Evolutionary conservation across 768 basidiomycete species (phyloP).

Genomic region (Clavaria fumosa): DNA sequence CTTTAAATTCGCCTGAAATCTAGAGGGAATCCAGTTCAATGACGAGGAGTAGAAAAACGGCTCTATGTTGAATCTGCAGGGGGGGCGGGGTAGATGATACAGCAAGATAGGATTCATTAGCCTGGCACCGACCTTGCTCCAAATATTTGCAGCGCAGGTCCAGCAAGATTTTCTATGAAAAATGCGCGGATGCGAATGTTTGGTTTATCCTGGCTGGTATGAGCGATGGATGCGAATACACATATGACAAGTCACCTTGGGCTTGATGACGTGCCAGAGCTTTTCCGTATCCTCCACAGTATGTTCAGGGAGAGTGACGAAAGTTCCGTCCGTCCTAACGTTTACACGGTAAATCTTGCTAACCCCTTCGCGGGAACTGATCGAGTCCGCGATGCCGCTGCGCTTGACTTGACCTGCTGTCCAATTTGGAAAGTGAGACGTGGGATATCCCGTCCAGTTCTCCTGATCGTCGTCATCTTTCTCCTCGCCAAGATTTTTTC

Average conservation of each 20-base stretch:
- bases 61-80: slow-evolving; percentile 24
- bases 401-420: slow-evolving; percentile 20
- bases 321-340: slow-evolving; percentile 4
- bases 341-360: slow-evolving; percentile 7
- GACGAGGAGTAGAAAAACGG: slow-evolving; percentile 32
- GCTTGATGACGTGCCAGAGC: slow-evolving; percentile 18
- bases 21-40: slow-evolving; percentile 26
- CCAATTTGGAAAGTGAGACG: slow-evolving; percentile 28
- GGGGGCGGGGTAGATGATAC: background rate
- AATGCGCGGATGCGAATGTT: slow-evolving; percentile 18
- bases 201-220: slow-evolving; percentile 11
- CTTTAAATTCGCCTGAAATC: slow-evolving; percentile 23
- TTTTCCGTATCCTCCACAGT: no score
- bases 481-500: slow-evolving; percentile 7
- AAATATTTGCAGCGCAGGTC: slow-evolving; percentile 20
- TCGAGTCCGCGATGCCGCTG: slow-evolving; percentile 18
- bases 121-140: slow-evolving; percentile 18
- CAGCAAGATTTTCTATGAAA: slow-evolving; percentile 23
- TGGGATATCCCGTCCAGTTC: slow-evolving; percentile 23
- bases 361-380: slow-evolving; percentile 1
- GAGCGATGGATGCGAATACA: background rate
- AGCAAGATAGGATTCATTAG: slow-evolving; percentile 1
- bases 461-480: slow-evolving; percentile 1
- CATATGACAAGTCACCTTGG: slow-evolving; percentile 11
- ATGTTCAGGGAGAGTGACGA: no score